Evolutionary conservation across 257 asterid genomes (phyloP), one percentile per base, ranked within the genome.

Genomic region (Salvia hispanica): DNA sequence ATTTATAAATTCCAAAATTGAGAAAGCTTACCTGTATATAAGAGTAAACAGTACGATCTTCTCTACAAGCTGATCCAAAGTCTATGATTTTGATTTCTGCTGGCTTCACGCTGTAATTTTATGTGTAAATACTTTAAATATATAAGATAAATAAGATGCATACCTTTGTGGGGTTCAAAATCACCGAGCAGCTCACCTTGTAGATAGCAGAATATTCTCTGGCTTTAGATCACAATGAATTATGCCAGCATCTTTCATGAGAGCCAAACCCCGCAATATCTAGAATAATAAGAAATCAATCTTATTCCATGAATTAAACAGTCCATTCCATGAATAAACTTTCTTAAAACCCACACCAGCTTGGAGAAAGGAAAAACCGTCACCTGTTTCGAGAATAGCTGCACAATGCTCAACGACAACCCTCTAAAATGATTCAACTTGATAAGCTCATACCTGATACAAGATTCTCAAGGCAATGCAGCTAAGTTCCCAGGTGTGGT

Each of bases 51-150:
- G 96, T 94, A 25, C 89, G 96, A 72, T 87, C 93, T 73, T 94
- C 96, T 92, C 80, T 88, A 79, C 99, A 94, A 69, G 99, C 98
- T 59, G 99, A 94, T 66, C 99, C 99, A 18, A 94, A 94, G 93
- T 94, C 99, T 77, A 94, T 94, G 75, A 91, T 82, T 82, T 94
- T 94, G 72, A 94, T 81, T 85, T 82, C 96, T 67, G 96, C 86
- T 56, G 97, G 96, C 88, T 87, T 91, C 80, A 76, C 87, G 71
- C 99, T 94, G 96, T 67, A 80, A 83, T 79, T 70, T 76, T 72
- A 70, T 52, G 72, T 66, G 43, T 62, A 52, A 34, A 71, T 73
- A 48, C 25, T 48, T 73, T 61, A 65, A 59, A 64, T 64, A 68
- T 28, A 59, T 50, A 67, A 71, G 47, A 76, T 25, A 53, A 69